A percentile compares a stretch with the other conserved stretches of the same genome.
Conservation (phyloP, 495 filamentous ascomycete species). For the Lophiotrema nucula region DNA sequence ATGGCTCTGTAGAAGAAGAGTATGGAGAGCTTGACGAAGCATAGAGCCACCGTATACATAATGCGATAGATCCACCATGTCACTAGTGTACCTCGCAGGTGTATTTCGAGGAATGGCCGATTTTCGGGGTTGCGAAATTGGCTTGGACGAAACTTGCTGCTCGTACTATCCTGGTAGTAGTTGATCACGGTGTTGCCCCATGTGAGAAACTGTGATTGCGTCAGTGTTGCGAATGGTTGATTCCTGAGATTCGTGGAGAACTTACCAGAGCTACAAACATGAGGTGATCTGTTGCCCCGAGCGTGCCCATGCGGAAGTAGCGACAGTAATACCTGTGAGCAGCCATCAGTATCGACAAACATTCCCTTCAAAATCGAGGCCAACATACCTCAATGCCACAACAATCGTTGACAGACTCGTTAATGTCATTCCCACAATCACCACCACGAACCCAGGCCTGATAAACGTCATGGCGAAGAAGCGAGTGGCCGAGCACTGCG, state of each 20-base stretch:
- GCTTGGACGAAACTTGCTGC: conserved; percentile 9
- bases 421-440: conserved; percentile 22
- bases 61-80: conserved; percentile 28
- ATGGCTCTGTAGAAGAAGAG: conserved; percentile 30
- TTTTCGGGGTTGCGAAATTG: conserved; percentile 16
- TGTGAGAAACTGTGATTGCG: conserved; percentile 11
- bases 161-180: conserved; percentile 22
- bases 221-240: background rate
- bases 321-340: conserved; percentile 26
- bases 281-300: conserved; percentile 27
- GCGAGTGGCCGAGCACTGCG: background rate
- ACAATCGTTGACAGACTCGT: conserved; percentile 31
- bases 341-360: background rate
- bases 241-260: background rate
- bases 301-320: conserved; percentile 25
- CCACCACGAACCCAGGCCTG: conserved; percentile 22
- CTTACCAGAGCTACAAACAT: conserved; percentile 26
- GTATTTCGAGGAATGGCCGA: background rate
- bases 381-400: conserved; percentile 24
- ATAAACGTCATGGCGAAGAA: conserved; percentile 13
- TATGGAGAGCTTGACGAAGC: conserved; percentile 32
- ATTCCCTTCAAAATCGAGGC: background rate
- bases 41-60: conserved; percentile 14
- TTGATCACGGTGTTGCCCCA: conserved; percentile 31
- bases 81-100: conserved; percentile 18